phyloP scores from a whole-genome alignment of 441 rosid species.

The Dalechampia spathulata region DNA sequence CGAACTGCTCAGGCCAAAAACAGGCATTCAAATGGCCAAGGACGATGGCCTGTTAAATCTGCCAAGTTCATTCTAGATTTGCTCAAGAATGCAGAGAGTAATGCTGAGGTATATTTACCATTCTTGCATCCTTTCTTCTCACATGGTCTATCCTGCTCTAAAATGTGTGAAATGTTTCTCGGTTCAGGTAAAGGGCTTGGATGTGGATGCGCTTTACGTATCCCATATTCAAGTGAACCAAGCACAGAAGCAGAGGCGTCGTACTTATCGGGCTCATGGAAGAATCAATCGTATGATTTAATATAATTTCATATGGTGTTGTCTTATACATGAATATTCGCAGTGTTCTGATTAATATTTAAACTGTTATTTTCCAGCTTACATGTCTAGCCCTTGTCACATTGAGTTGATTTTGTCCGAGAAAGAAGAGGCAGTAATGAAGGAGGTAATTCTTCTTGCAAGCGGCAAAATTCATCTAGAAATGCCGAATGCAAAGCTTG shows the following conservation, averaged over 20 bases:
- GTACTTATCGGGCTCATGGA: slow-evolving; percentile 95
- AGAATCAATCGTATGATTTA: slow-evolving; percentile 74
- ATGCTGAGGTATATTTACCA: slow-evolving; percentile 55
- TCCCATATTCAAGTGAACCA: slow-evolving; percentile 94
- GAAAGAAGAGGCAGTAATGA: slow-evolving; percentile 90
- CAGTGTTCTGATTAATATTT: neutral
- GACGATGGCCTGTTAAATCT: slow-evolving; percentile 94
- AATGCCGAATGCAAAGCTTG: no score
- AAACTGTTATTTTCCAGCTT: slow-evolving; percentile 39
- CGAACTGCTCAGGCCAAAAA: slow-evolving; percentile 98
- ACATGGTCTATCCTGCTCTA: neutral
- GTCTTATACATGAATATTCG: neutral
- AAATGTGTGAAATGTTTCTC: neutral
- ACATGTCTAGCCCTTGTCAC: slow-evolving; percentile 93
- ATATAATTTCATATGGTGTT: neutral
- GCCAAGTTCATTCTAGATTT: slow-evolving; percentile 80
- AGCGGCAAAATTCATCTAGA: no score
- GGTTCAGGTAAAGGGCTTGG: slow-evolving; percentile 76
- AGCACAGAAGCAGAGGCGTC: slow-evolving; percentile 86
- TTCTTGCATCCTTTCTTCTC: no score
- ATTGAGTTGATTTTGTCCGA: slow-evolving; percentile 77
- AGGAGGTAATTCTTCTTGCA: slow-evolving; percentile 65
- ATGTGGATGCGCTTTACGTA: slow-evolving; percentile 69
- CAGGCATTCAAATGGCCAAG: slow-evolving; percentile 92
- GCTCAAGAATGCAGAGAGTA: slow-evolving; percentile 93